Percentiles rank a stretch among this genome's conserved stretches.
Conservation (phyloP, 202 grass and related monocot genomes). For the Dendrocalamus latiflorus region DNA sequence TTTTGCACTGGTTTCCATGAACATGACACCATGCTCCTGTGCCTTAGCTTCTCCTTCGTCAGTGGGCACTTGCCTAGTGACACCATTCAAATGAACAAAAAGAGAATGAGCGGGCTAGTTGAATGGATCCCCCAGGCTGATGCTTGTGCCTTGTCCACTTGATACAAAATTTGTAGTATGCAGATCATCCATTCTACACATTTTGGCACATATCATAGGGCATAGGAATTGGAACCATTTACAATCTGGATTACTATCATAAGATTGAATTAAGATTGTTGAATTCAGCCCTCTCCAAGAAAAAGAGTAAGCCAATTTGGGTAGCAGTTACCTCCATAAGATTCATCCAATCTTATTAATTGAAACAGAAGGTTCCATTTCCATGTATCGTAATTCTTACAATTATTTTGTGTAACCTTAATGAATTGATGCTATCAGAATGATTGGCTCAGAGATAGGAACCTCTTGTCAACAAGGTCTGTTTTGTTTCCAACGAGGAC, state of each 20-base stretch:
- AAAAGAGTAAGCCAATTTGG: background rate
- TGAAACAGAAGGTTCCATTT: background rate
- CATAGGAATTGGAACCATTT: background rate
- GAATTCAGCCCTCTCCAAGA: background rate
- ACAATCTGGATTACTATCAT: too few species aligned
- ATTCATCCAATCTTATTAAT: background rate
- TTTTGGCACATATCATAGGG: background rate
- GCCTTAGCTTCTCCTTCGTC: slow-evolving; percentile 83
- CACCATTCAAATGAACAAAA: background rate
- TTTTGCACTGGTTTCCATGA: slow-evolving; percentile 84
- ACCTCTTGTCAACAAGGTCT: slow-evolving; percentile 83
- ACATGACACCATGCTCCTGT: slow-evolving; percentile 49
- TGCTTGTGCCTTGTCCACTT: background rate
- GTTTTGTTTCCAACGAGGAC: slow-evolving; percentile 89
- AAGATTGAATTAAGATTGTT: too few species aligned
- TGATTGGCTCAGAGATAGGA: background rate
- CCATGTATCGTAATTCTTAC: background rate
- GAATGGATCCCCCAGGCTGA: background rate
- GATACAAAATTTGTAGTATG: background rate
- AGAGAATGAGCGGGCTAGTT: background rate
- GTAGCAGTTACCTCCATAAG: background rate
- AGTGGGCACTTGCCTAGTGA: slow-evolving; percentile 50
- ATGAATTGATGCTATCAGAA: background rate
- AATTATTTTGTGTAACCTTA: background rate
- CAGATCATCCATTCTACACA: background rate